A percentile compares a stretch with the other conserved stretches of the same genome.
Evolutionary conservation across 2,329 filamentous ascomycete genomes (phyloP).

Genomic region (Dothistroma pini): DNA sequence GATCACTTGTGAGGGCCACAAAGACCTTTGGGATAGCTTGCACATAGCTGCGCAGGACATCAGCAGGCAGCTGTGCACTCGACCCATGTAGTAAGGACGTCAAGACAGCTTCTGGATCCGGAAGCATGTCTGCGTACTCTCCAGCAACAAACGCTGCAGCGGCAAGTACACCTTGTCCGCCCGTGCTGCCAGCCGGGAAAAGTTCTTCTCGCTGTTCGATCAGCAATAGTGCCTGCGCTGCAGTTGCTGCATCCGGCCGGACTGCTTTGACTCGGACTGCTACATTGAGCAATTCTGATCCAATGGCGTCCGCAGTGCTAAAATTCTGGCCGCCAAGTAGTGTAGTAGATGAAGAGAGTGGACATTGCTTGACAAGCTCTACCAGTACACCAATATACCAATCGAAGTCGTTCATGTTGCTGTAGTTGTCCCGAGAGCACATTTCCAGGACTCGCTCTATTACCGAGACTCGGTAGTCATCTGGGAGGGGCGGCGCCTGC

Average conservation of each 20-base stretch:
- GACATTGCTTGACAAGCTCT: slow-evolving; percentile 72
- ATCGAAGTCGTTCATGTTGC: slow-evolving; percentile 83
- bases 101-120: slow-evolving; percentile 67
- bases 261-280: slow-evolving; percentile 88
- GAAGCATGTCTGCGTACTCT: slow-evolving; percentile 74
- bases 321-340: slow-evolving; percentile 22
- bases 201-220: slow-evolving; percentile 57
- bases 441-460: slow-evolving; percentile 80
- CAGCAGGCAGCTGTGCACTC: slow-evolving; percentile 56
- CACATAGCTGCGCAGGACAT: slow-evolving; percentile 71
- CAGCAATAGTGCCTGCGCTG: slow-evolving; percentile 72
- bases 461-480: slow-evolving; percentile 81
- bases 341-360: slow-evolving; percentile 39
- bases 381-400: slow-evolving; percentile 94
- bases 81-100: slow-evolving; percentile 68
- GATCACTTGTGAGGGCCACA: slow-evolving; percentile 63
- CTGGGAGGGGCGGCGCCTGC: slow-evolving; percentile 63
- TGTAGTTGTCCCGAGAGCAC: slow-evolving; percentile 86
- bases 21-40: slow-evolving; percentile 88
- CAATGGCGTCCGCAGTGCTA: slow-evolving; percentile 66
- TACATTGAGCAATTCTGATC: slow-evolving; percentile 81
- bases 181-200: slow-evolving; percentile 50
- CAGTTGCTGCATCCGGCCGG: slow-evolving; percentile 72
- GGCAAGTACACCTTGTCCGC: slow-evolving; percentile 62
- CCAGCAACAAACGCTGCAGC: slow-evolving; percentile 82